A percentile compares a stretch with the other conserved stretches of the same genome.
Conservation (phyloP, 2,329 filamentous ascomycete species). For the Cordyceps militaris region DNA sequence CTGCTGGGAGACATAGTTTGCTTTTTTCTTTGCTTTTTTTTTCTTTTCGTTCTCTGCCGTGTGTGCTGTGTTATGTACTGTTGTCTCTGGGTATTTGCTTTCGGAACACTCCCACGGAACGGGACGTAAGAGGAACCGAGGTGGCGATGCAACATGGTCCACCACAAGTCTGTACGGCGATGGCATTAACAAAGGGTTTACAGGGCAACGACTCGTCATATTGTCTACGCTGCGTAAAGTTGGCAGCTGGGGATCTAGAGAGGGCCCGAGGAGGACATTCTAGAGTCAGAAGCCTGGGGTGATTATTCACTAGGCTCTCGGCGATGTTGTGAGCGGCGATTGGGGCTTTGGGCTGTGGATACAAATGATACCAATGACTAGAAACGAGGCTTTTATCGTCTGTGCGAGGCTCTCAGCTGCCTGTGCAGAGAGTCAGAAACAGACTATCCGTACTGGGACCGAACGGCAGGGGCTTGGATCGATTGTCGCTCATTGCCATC, state of each 20-base stretch:
- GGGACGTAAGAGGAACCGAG: not conserved
- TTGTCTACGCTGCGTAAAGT: too few relatives aligned
- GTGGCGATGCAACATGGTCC: not conserved
- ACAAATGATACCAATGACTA: not conserved
- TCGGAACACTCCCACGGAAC: too few relatives aligned
- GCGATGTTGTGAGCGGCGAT: not conserved
- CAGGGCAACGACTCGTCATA: not conserved
- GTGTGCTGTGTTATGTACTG: not conserved
- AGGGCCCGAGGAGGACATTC: not conserved
- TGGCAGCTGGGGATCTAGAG: too few relatives aligned
- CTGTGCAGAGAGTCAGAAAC: not conserved
- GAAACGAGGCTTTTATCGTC: not conserved
- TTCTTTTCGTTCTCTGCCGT: not conserved
- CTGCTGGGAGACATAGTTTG: constrained; percentile 34
- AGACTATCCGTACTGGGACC: not conserved
- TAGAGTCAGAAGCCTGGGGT: not conserved
- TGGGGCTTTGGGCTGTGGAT: not conserved
- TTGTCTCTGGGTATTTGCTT: not conserved
- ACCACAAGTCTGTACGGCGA: not conserved
- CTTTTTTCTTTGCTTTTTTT: not conserved
- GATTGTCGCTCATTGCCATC: not conserved
- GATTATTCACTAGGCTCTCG: not conserved
- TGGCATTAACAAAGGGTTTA: not conserved
- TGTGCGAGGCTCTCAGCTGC: not conserved
- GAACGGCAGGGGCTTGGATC: too few relatives aligned